phyloP scores from a whole-genome alignment of 1,284 basidiomycete genomes.

The Boletus sp. region DNA sequence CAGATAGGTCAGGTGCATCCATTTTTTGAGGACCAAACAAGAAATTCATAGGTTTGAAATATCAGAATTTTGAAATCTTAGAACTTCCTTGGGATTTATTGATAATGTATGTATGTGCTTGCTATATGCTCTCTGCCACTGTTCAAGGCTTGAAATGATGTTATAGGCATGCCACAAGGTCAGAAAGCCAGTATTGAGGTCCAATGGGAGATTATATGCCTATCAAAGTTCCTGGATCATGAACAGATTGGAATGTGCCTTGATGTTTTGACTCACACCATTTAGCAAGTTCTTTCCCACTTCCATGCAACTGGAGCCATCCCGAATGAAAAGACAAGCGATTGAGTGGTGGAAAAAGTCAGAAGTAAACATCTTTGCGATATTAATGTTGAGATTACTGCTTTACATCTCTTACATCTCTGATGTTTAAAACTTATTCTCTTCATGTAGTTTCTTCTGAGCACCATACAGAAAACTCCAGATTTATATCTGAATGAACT shows the following conservation, averaged over 20 bases:
- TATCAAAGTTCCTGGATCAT: neutral
- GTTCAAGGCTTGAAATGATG: too few species aligned
- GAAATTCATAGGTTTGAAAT: too few species aligned
- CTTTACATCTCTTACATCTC: neutral
- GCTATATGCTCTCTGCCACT: too few species aligned
- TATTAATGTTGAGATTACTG: neutral
- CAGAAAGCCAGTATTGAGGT: constrained; percentile 58
- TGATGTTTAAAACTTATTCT: neutral
- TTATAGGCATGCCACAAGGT: constrained; percentile 46
- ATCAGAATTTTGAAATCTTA: too few species aligned
- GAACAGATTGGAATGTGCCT: neutral
- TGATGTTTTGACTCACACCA: neutral
- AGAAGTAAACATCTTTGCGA: neutral
- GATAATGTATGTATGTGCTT: too few species aligned
- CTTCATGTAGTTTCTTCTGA: neutral
- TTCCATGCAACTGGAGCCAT: neutral
- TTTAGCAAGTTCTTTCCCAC: neutral
- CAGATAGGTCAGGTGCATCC: too few species aligned
- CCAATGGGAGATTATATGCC: neutral
- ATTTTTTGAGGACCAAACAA: too few species aligned
- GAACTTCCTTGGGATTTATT: too few species aligned
- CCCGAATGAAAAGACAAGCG: too few species aligned
- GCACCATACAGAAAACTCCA: neutral
- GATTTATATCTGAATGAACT: neutral
- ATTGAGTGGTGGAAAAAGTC: too few species aligned